Base-by-base conservation (phyloP, 352 stramenopile genomes). In the Phytophthora tubulina region DNA sequence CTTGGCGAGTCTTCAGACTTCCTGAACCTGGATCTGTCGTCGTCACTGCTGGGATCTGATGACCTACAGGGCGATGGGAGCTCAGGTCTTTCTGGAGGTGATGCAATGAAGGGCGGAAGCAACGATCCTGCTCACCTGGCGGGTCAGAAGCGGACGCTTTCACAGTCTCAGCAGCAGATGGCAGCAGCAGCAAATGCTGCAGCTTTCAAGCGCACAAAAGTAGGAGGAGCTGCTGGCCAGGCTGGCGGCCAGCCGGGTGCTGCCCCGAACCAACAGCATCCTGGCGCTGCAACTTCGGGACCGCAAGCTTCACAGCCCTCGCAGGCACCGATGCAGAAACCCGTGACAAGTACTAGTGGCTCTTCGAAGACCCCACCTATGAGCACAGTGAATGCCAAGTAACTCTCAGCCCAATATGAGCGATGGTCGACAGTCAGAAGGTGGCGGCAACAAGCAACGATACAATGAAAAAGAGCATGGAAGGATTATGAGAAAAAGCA, bases 361-460 rank as follows among this genome's bases (percentile, higher is more conserved):
- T 89, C 88, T 49, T 92, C 85, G 54, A 95, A 95, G 82, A 93
- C 88, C 70, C 88, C 88, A 72, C 86, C 88, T 55, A 92, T 95
- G 86, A 92, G 88, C 84, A 88, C 88, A 76, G 88, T 95, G 59
- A 95, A 95, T 82, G 88, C 88, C 81, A 95, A 95, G 80, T 95
- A 95, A 79, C 49, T 69, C 44, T 65, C 48, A 57, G 52, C 56
- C 51, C 35, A 66, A 58, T 81, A 79, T 81, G 67, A 79, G 45
- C 70, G 56, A 78, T 63, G 50, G 45, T 55, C 70, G 58, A 78
- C 62, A 68, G 59, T 76, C 52, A 62, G 51, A 68, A 63, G 63
- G 32, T 56, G 50, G 55, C 60, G 36, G 42, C 38, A 67, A 14
- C 44, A 69, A 73, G 30, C 50, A 66, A 67, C 38, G 44, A 66